These are phyloP conservation scores for Exophiala calicioides DNA, from an alignment of 2,329 filamentous ascomycete genomes.

Conservation along the genomic window DNA sequence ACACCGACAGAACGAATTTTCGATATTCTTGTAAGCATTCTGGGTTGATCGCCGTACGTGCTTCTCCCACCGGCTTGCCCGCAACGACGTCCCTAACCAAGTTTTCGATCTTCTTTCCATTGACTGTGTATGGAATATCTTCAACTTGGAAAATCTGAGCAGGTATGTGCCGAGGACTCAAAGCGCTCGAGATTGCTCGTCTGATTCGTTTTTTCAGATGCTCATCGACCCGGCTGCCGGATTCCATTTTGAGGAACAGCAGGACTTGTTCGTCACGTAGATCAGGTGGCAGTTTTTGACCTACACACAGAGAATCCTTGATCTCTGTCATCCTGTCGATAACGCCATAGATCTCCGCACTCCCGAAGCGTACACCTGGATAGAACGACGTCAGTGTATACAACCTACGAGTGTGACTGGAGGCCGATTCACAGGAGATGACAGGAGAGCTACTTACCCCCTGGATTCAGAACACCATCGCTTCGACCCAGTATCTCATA, in stretches of 20 bases:
- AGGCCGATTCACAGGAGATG: not conserved
- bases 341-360: conserved; percentile 86
- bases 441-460: too few relatives aligned
- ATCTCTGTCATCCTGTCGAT: not conserved
- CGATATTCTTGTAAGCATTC: conserved; percentile 89
- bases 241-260: conserved; percentile 75
- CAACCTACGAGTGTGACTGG: too few relatives aligned
- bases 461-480: conserved; percentile 60
- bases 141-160: conserved; percentile 76
- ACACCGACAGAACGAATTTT: too few relatives aligned
- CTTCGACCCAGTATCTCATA: conserved; percentile 38
- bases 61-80: conserved; percentile 75
- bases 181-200: conserved; percentile 67
- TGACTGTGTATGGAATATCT: conserved; percentile 87
- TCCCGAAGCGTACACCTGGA: conserved; percentile 84
- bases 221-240: conserved; percentile 56
- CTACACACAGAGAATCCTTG: not conserved
- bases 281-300: not conserved
- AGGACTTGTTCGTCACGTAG: conserved; percentile 83
- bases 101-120: conserved; percentile 97
- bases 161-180: conserved; percentile 87
- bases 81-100: conserved; percentile 94
- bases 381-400: too few relatives aligned
- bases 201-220: conserved; percentile 67
- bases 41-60: conserved; percentile 85